A percentile compares a stretch with the other conserved stretches of the same genome.
phyloP scores from a whole-genome alignment of 2,329 filamentous ascomycete genomes.

The Arthroderma sp. region DNA sequence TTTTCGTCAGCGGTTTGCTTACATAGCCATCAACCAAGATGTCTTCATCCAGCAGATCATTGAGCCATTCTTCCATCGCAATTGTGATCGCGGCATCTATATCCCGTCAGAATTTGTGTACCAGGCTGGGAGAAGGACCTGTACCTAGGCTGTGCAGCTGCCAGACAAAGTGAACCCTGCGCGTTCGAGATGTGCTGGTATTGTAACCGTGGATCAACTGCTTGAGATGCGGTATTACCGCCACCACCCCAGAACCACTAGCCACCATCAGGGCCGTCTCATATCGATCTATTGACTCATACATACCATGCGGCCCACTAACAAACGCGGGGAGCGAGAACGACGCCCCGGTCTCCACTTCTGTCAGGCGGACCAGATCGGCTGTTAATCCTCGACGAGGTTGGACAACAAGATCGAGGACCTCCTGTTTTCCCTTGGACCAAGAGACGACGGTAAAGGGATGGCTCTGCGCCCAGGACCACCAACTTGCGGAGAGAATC shows the following conservation, averaged over 20 bases:
- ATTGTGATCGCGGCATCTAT: slow-evolving; percentile 13
- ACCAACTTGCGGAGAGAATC: slow-evolving; percentile 15
- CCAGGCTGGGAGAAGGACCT: no score
- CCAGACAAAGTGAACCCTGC: slow-evolving; percentile 24
- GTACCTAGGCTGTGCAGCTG: slow-evolving; percentile 17
- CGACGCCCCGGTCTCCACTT: slow-evolving; percentile 6
- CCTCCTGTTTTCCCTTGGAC: no score
- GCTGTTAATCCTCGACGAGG: slow-evolving; percentile 17
- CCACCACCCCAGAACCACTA: slow-evolving; percentile 20
- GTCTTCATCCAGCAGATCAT: slow-evolving; percentile 16
- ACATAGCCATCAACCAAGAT: slow-evolving; percentile 17
- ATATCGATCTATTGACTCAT: slow-evolving; percentile 17
- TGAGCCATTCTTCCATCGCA: slow-evolving; percentile 11
- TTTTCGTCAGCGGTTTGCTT: slow-evolving; percentile 2
- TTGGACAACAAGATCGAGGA: slow-evolving; percentile 22
- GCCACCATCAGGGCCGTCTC: slow-evolving; percentile 22
- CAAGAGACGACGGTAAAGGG: slow-evolving; percentile 18
- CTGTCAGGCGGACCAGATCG: slow-evolving; percentile 13
- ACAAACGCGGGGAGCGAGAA: slow-evolving; percentile 19
- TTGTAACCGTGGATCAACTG: slow-evolving; percentile 25
- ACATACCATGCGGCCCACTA: slow-evolving; percentile 21
- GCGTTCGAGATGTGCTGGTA: slow-evolving; percentile 15
- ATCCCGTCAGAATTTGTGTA: slow-evolving; percentile 6
- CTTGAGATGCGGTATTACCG: slow-evolving; percentile 22
- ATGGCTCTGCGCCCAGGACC: slow-evolving; percentile 15